Evolutionary conservation across 805 yeast genomes (phyloP).

Genomic region (Metschnikowia proteae): DNA sequence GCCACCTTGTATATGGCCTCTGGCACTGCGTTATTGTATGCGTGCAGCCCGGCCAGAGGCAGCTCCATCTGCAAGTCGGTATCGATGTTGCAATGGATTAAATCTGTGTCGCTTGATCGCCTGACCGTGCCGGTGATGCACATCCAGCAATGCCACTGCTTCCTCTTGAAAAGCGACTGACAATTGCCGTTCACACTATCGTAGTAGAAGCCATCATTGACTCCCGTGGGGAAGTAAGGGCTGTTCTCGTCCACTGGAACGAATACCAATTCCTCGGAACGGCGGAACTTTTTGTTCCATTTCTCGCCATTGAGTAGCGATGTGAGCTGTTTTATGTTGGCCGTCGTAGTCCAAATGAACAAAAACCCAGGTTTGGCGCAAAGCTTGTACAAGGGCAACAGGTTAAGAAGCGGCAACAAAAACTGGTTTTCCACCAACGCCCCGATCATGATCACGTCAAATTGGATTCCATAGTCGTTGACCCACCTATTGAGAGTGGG

Average conservation of each 20-base stretch:
- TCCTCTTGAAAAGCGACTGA: constrained; percentile 50
- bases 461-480: constrained; percentile 51
- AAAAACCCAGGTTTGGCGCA: constrained; percentile 84
- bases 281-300: constrained; percentile 65
- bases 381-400: constrained; percentile 66
- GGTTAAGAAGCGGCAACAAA: constrained; percentile 55
- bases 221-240: constrained; percentile 56
- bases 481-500: constrained; percentile 62
- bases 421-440: constrained; percentile 75
- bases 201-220: constrained; percentile 27
- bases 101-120: constrained; percentile 74
- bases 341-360: constrained; percentile 83
- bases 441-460: constrained; percentile 91
- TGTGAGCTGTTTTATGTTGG: constrained; percentile 61
- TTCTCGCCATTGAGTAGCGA: constrained; percentile 46
- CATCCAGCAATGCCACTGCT: constrained; percentile 98
- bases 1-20: constrained; percentile 73
- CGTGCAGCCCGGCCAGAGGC: constrained; percentile 3
- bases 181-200: constrained; percentile 15
- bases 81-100: constrained; percentile 89
- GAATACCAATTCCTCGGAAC: constrained; percentile 86
- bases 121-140: constrained; percentile 93
- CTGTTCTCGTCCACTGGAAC: constrained; percentile 66
- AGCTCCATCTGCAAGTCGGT: constrained; percentile 78
- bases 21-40: constrained; percentile 44